A percentile compares a stretch with the other conserved stretches of the same genome.
Conservation (phyloP, 2,329 filamentous ascomycete genomes). For the Huntiella savannae region DNA sequence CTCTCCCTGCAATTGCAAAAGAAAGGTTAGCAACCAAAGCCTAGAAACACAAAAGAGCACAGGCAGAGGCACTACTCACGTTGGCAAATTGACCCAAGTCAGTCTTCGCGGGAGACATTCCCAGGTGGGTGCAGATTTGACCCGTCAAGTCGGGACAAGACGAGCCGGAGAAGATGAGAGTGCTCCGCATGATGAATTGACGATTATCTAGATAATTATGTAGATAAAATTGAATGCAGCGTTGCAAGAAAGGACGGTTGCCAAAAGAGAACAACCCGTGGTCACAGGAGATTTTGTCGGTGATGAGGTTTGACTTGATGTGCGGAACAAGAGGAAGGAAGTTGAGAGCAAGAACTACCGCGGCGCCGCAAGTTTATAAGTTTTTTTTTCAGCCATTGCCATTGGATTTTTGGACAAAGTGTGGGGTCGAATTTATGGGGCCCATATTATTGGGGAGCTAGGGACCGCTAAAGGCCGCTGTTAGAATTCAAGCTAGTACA, state of each 20-base stretch:
- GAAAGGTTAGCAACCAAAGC: constrained; percentile 5
- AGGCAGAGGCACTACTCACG: constrained; percentile 25
- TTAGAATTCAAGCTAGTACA: no score
- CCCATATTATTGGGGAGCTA: no score
- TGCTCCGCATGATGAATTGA: constrained; percentile 35
- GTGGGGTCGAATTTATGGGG: no score
- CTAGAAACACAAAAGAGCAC: background rate
- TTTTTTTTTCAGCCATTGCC: background rate
- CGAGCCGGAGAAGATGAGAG: constrained; percentile 47
- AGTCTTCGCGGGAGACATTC: constrained; percentile 43
- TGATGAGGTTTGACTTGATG: background rate
- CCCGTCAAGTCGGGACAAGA: constrained; percentile 45
- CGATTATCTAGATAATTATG: background rate
- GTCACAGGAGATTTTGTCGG: background rate
- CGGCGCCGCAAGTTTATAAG: background rate
- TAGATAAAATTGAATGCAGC: background rate
- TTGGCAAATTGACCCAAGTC: constrained; percentile 54
- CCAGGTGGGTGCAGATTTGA: constrained; percentile 49
- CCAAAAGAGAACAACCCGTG: no score
- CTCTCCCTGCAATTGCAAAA: constrained; percentile 35
- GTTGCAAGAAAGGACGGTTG: no score
- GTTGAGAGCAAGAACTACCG: constrained; percentile 11
- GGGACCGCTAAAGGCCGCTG: no score
- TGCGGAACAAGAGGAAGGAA: constrained; percentile 11
- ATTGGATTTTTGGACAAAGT: no score